These are phyloP conservation scores for Malus orientalis DNA, from an alignment of 306 rosid species.

Conservation along the genomic window DNA sequence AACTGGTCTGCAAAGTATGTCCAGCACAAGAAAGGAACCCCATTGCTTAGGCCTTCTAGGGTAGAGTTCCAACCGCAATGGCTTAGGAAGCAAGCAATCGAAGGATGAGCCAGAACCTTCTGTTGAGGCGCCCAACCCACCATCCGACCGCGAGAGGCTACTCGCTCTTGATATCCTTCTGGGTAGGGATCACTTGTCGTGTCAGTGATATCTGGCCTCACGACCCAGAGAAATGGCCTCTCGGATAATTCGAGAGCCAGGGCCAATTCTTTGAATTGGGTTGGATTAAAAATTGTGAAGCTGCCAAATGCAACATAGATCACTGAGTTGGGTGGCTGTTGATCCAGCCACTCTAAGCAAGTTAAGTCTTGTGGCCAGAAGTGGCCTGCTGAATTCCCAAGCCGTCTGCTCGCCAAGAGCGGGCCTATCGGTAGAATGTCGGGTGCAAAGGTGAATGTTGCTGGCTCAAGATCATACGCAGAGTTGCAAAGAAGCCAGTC, in stretches of 20 bases:
- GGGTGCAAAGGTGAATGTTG: conserved; percentile 16
- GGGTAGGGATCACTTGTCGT: background rate
- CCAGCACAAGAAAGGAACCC: conserved; percentile 35
- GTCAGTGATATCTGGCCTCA: conserved; percentile 20
- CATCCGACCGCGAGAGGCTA: conserved; percentile 7
- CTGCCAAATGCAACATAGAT: conserved; percentile 39
- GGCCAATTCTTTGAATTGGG: conserved; percentile 27
- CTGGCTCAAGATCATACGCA: conserved; percentile 18
- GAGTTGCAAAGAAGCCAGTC: conserved; percentile 35
- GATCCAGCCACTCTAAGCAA: conserved; percentile 28
- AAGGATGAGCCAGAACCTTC: conserved; percentile 30
- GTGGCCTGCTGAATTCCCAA: background rate
- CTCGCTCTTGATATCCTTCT: conserved; percentile 4
- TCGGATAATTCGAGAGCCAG: conserved; percentile 21
- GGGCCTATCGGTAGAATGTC: conserved; percentile 30
- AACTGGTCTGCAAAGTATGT: conserved; percentile 18
- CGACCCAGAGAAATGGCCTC: conserved; percentile 28
- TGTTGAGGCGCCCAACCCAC: conserved; percentile 34
- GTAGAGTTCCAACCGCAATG: conserved; percentile 57
- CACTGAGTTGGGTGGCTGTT: conserved; percentile 18
- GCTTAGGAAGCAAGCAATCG: conserved; percentile 38
- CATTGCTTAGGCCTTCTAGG: conserved; percentile 17
- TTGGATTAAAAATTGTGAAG: conserved; percentile 8
- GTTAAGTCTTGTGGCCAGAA: conserved; percentile 30
- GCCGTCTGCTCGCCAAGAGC: conserved; percentile 6